Conservation (phyloP, 352 stramenopile genomes). For the Blastocystis hominis region DNA sequence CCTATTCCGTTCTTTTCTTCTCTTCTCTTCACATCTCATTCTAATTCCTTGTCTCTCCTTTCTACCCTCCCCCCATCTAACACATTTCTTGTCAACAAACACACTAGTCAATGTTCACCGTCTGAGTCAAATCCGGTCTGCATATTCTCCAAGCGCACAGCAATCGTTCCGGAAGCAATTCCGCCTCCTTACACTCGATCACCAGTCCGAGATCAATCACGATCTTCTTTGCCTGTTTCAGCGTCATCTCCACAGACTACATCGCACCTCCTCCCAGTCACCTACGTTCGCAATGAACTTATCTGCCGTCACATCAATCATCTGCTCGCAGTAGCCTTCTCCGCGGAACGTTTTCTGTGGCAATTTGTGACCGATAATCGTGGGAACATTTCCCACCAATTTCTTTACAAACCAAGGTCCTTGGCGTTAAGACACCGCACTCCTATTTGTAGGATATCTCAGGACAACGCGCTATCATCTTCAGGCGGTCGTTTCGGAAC, state of each 20-base stretch:
- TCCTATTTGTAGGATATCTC: background rate
- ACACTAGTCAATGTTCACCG: background rate
- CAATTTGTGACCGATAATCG: constrained; percentile 43
- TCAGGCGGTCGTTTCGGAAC: constrained; percentile 12
- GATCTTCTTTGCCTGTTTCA: constrained; percentile 37
- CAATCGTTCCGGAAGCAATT: constrained; percentile 14
- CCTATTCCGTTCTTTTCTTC: too few species aligned
- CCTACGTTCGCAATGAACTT: background rate
- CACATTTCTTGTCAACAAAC: too few species aligned
- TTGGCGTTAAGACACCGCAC: background rate
- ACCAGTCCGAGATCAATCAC: constrained; percentile 26
- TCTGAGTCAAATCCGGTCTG: background rate
- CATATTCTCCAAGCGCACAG: constrained; percentile 4
- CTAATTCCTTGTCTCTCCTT: too few species aligned
- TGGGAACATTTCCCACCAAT: background rate
- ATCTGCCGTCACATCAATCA: constrained; percentile 36
- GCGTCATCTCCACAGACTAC: constrained; percentile 22
- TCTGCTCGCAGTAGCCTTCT: background rate
- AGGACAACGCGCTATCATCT: constrained; percentile 25
- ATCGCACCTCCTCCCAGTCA: background rate
- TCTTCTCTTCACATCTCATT: too few species aligned
- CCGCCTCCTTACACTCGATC: constrained; percentile 39
- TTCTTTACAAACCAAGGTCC: constrained; percentile 15
- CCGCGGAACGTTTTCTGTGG: constrained; percentile 3
- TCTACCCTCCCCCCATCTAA: too few species aligned